These are phyloP conservation scores for Kluyveromyces dobzhanskii DNA, from an alignment of 805 yeast genomes.

Conservation along the genomic window DNA sequence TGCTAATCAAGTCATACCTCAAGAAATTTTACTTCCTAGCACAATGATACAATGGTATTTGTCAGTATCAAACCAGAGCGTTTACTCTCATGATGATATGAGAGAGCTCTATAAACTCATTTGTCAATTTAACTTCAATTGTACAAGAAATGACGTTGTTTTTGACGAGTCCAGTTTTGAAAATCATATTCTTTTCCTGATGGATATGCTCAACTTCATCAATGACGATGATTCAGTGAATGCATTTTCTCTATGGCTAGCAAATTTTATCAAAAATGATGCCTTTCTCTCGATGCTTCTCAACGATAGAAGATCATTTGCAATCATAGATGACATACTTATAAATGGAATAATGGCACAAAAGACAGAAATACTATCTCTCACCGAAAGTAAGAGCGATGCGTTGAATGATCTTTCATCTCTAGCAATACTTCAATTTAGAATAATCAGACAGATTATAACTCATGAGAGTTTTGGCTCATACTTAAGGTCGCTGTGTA, in stretches of 20 bases:
- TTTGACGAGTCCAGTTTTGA: constrained; percentile 17
- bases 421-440: constrained; percentile 12
- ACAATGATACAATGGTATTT: constrained; percentile 9
- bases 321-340: constrained; percentile 15
- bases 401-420: constrained; percentile 6
- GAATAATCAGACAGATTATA: constrained; percentile 23
- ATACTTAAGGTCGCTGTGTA: constrained; percentile 17
- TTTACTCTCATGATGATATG: constrained; percentile 1
- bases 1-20: constrained; percentile 25
- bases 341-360: constrained; percentile 10
- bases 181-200: constrained; percentile 12
- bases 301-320: constrained; percentile 11
- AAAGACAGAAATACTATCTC: constrained; percentile 10
- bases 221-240: constrained; percentile 6
- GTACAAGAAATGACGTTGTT: constrained; percentile 12
- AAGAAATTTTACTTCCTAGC: constrained; percentile 15
- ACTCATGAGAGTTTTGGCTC: constrained; percentile 31
- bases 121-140: constrained; percentile 19
- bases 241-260: constrained; percentile 17
- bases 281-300: constrained; percentile 21
- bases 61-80: constrained; percentile 1
- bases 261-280: constrained; percentile 16
- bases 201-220: constrained; percentile 15
- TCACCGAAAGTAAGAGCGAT: constrained; percentile 1
- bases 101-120: constrained; percentile 12